Percentiles rank a stretch among this genome's conserved stretches.
phyloP scores from a whole-genome alignment of 805 yeast genomes.

The Ogataea philodendri region DNA sequence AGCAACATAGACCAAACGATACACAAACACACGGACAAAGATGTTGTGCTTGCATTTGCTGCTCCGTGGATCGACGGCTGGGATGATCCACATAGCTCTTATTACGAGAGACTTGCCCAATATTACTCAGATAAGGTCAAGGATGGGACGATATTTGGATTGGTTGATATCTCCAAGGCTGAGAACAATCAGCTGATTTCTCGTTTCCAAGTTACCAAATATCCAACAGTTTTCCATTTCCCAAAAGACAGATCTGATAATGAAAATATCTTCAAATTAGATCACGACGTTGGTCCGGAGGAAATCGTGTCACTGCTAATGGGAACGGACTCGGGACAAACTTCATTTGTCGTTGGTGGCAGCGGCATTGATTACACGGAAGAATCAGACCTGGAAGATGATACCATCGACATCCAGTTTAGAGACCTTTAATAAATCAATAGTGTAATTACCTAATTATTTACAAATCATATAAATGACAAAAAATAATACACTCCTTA shows the following conservation, averaged over 20 bases:
- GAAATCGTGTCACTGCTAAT: slow-evolving; percentile 30
- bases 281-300: slow-evolving; percentile 26
- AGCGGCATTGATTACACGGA: slow-evolving; percentile 23
- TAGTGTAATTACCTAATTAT: slow-evolving; percentile 6
- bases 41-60: slow-evolving; percentile 34
- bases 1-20: slow-evolving; percentile 19
- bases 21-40: slow-evolving; percentile 16
- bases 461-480: neutral
- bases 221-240: slow-evolving; percentile 33
- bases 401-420: slow-evolving; percentile 20
- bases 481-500: slow-evolving; percentile 1
- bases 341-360: slow-evolving; percentile 27
- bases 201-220: slow-evolving; percentile 28
- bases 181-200: slow-evolving; percentile 29
- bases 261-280: slow-evolving; percentile 17
- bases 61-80: slow-evolving; percentile 38
- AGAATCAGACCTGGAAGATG: slow-evolving; percentile 23
- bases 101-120: slow-evolving; percentile 33
- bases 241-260: slow-evolving; percentile 19
- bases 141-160: slow-evolving; percentile 27
- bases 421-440: slow-evolving; percentile 17
- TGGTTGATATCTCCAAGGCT: slow-evolving; percentile 35
- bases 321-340: slow-evolving; percentile 32
- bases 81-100: slow-evolving; percentile 32
- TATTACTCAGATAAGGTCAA: slow-evolving; percentile 24